Conservation (phyloP, 257 asterid species). For the Fraxinus excelsior region DNA sequence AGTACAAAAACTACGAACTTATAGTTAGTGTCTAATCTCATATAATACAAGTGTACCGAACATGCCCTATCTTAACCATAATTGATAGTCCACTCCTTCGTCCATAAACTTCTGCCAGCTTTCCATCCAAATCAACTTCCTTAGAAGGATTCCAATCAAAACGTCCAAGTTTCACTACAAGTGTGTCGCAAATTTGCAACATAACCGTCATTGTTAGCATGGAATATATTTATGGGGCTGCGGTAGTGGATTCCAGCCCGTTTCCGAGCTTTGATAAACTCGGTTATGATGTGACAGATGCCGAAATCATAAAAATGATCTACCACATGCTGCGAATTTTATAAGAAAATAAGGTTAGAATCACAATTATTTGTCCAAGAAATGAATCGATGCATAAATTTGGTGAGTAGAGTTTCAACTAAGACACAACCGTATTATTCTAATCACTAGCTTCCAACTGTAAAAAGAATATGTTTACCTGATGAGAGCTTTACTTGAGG, state of each 20-base stretch:
- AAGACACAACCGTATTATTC: not conserved
- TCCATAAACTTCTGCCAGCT: slow-evolving; percentile 43
- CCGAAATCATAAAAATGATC: slow-evolving; percentile 43
- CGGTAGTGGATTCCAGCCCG: slow-evolving; percentile 43
- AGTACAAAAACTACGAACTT: not conserved
- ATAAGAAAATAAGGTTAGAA: not conserved
- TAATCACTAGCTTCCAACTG: too few relatives aligned
- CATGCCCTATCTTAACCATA: slow-evolving; percentile 32
- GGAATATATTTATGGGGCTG: slow-evolving; percentile 37
- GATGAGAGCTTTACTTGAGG: too few relatives aligned
- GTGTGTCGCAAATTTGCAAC: slow-evolving; percentile 42
- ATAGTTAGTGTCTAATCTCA: not conserved
- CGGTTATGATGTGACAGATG: slow-evolving; percentile 38
- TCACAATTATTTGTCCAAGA: not conserved
- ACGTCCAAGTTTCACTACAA: slow-evolving; percentile 40
- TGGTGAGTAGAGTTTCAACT: not conserved
- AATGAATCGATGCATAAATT: not conserved
- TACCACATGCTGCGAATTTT: slow-evolving; percentile 33
- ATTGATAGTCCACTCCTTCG: slow-evolving; percentile 39
- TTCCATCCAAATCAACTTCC: slow-evolving; percentile 42
- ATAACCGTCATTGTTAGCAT: slow-evolving; percentile 42
- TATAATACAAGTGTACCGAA: not conserved
- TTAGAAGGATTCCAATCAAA: slow-evolving; percentile 45
- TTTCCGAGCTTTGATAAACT: slow-evolving; percentile 40
- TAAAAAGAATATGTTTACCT: too few relatives aligned